These are phyloP conservation scores for Dothistroma septosporum DNA, from an alignment of 2,329 filamentous ascomycete species.

Conservation along the genomic window DNA sequence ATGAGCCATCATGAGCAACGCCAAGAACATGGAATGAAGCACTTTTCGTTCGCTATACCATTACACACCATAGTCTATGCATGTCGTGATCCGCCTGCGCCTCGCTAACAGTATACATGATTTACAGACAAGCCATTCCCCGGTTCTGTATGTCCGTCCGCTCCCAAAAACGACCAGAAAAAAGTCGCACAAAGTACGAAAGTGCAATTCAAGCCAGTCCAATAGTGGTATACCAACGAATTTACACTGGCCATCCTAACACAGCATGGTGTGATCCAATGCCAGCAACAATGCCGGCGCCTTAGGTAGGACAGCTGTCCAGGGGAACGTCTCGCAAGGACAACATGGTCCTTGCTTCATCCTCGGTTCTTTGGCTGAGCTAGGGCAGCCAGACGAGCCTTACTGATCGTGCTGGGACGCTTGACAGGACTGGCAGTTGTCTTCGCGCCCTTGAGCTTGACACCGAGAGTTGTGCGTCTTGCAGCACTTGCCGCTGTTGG, in stretches of 20 bases:
- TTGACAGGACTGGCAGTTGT: slow-evolving; percentile 18
- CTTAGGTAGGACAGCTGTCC: background rate
- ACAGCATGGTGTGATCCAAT: background rate
- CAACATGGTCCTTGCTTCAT: background rate
- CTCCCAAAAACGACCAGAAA: background rate
- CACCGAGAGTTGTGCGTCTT: slow-evolving; percentile 30
- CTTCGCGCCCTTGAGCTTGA: slow-evolving; percentile 33
- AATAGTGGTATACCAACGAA: background rate
- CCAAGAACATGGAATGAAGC: background rate
- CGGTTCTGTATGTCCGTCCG: background rate
- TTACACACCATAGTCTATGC: background rate
- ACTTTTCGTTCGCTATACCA: background rate
- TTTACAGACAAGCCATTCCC: background rate
- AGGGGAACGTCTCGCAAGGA: background rate
- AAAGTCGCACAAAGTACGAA: background rate
- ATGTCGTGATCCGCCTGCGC: background rate
- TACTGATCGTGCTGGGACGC: slow-evolving; percentile 28
- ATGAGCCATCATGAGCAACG: background rate
- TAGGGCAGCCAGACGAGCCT: slow-evolving; percentile 31
- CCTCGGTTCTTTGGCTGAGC: slow-evolving; percentile 30
- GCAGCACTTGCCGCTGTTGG: slow-evolving; percentile 16
- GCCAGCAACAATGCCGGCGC: background rate
- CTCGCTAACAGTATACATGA: background rate
- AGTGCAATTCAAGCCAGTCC: background rate
- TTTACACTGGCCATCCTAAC: background rate